Conservation (phyloP, 192 early-diverging fungal species). For the Piromyces finnis region DNA sequence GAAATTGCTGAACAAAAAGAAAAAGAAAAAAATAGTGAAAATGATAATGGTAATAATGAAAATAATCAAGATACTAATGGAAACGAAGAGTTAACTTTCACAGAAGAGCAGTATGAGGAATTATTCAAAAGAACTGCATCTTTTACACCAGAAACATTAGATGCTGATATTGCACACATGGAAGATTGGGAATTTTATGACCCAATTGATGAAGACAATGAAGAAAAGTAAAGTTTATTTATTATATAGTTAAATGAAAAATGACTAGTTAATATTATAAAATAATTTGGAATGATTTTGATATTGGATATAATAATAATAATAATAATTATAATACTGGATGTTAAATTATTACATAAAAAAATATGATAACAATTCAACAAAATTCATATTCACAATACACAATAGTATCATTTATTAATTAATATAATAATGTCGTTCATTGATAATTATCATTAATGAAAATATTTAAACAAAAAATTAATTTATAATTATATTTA, state of each 20-base stretch:
- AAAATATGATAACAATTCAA: too few species aligned
- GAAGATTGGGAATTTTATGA: conserved; percentile 51
- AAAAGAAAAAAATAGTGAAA: not conserved
- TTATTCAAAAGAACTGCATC: conserved; percentile 75
- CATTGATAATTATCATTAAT: too few species aligned
- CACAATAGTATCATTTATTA: too few species aligned
- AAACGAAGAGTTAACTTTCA: conserved; percentile 22
- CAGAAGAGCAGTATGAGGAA: conserved; percentile 69
- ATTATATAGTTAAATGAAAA: too few species aligned
- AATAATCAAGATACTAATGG: not conserved
- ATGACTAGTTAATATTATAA: too few species aligned
- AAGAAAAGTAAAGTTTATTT: conserved; percentile 38
- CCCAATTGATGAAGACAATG: conserved; percentile 52
- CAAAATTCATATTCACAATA: too few species aligned
- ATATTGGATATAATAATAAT: not conserved
- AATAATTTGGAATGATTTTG: not conserved
- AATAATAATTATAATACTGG: too few species aligned
- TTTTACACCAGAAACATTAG: conserved; percentile 58
- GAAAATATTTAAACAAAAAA: too few species aligned
- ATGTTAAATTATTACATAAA: too few species aligned
- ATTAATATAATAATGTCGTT: too few species aligned
- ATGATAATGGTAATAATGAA: not conserved
- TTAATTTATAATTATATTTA: too few species aligned
- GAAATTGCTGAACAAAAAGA: conserved; percentile 35
- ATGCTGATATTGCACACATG: conserved; percentile 24